Evolutionary conservation across 768 basidiomycete genomes (phyloP).

Genomic region (Lentinus brumalis): DNA sequence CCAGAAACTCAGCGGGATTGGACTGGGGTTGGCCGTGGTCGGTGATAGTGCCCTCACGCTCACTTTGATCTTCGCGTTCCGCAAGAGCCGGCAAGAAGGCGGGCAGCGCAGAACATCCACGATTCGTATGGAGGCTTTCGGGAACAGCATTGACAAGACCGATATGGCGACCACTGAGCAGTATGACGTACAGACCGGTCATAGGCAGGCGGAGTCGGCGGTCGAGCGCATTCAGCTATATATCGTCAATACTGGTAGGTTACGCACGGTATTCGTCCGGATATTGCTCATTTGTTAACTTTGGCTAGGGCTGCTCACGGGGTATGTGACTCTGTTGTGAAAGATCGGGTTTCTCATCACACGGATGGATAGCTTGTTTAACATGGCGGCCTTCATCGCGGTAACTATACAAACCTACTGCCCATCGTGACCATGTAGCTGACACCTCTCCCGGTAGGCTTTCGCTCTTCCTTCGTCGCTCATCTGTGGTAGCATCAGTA

Average conservation of each 20-base stretch:
- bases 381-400: background rate
- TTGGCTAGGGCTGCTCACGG: background rate
- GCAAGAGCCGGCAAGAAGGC: no score
- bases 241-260: background rate
- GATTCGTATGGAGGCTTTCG: no score
- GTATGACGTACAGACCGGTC: no score
- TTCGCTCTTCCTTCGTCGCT: background rate
- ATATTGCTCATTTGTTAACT: background rate
- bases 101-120: no score
- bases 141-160: no score
- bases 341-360: background rate
- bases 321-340: background rate
- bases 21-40: no score
- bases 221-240: background rate
- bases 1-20: no score
- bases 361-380: background rate
- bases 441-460: background rate
- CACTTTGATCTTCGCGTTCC: no score
- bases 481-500: background rate
- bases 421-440: background rate
- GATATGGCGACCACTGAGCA: no score
- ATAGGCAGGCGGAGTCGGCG: background rate
- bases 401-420: background rate
- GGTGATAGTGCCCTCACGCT: no score
- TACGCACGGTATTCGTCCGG: no score